Conservation (phyloP, 2,329 filamentous ascomycete genomes). For the Diaporthe nobilis region DNA sequence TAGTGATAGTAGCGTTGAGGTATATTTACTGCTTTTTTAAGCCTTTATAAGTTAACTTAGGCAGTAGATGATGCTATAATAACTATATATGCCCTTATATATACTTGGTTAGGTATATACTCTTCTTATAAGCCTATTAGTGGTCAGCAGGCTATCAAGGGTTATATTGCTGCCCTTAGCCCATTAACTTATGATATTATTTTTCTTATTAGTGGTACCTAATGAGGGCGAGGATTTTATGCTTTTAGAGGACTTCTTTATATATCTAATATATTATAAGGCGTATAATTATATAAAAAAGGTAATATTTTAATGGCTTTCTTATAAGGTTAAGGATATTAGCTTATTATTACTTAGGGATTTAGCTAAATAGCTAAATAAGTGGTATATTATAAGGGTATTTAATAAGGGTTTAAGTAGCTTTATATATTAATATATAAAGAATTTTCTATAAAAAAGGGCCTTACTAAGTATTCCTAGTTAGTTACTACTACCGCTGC, state of each 20-base stretch:
- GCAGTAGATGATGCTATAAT: background rate
- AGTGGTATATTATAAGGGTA: background rate
- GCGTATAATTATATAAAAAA: background rate
- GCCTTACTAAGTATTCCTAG: background rate
- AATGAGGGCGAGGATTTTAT: too few relatives aligned
- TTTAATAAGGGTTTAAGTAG: background rate
- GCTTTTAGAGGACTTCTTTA: background rate
- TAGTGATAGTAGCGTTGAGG: background rate
- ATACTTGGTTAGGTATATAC: background rate
- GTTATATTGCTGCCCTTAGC: background rate
- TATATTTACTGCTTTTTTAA: background rate
- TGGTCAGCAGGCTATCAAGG: background rate
- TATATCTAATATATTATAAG: background rate
- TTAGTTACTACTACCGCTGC: too few relatives aligned
- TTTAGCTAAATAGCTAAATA: background rate
- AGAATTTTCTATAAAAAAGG: background rate
- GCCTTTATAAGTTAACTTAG: background rate
- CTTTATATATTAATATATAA: background rate
- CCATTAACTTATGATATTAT: background rate
- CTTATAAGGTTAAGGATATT: background rate
- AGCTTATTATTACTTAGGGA: background rate
- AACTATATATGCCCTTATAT: background rate
- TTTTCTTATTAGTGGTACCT: too few relatives aligned
- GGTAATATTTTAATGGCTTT: background rate
- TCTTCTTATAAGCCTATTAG: background rate